Evolutionary conservation across 371 early-diverging fungal genomes (phyloP).

Genomic region (Actinomortierella wolfii): DNA sequence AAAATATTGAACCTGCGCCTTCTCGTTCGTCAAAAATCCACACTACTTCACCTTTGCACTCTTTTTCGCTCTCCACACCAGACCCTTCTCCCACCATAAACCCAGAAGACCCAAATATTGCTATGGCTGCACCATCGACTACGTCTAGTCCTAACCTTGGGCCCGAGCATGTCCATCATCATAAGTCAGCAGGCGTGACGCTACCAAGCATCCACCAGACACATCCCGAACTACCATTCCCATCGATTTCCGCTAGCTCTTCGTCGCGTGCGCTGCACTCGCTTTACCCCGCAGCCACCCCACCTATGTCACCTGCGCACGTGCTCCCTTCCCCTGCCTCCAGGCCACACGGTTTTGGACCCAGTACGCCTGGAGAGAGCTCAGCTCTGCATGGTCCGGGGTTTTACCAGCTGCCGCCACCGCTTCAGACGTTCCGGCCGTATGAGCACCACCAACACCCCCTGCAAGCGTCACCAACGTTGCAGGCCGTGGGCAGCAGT

Average conservation of each 20-base stretch:
- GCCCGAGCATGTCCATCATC: conserved; percentile 8
- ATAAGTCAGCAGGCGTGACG: not conserved
- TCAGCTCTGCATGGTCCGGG: conserved; percentile 3
- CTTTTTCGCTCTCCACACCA: conserved; percentile 12
- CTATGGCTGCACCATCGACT: not conserved
- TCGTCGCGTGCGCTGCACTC: conserved; percentile 6
- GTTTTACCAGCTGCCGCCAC: conserved; percentile 44
- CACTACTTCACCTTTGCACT: conserved; percentile 3
- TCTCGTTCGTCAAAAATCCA: not conserved
- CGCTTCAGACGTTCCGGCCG: conserved; percentile 25
- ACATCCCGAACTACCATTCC: not conserved
- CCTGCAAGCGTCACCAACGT: no score
- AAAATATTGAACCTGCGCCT: conserved; percentile 31
- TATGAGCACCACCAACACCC: conserved; percentile 20
- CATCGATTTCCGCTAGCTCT: not conserved
- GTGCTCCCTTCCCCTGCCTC: conserved; percentile 30
- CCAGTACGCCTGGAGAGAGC: conserved; percentile 32
- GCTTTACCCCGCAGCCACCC: conserved; percentile 26
- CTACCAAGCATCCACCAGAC: conserved; percentile 3
- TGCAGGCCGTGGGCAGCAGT: conserved; percentile 7
- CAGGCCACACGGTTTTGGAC: conserved; percentile 25
- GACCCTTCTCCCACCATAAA: conserved; percentile 34
- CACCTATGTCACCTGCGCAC: conserved; percentile 43
- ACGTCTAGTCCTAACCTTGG: conserved; percentile 13
- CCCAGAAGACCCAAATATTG: conserved; percentile 29